Base-by-base conservation (phyloP, 805 yeast genomes). In the Ogataea thermomethanolica region DNA sequence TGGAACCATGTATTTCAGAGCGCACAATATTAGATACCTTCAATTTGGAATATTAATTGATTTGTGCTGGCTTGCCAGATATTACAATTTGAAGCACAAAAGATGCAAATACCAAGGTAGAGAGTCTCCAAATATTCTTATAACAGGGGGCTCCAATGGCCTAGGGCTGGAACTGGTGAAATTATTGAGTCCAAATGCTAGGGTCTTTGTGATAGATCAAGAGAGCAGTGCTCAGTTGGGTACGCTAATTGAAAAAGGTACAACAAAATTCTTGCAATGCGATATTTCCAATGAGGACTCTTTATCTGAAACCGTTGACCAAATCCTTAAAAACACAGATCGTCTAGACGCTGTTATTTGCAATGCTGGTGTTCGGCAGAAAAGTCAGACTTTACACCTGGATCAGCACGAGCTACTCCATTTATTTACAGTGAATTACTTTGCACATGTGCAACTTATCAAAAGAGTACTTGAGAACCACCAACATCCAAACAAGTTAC, bases 81-180 rank as follows among this genome's bases (percentile, higher is more conserved):
- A 42, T 11, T 34, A 39, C 21, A 56, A 55, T 23, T 31, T 29
- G 9, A 36, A 37, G 25, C 43, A 42, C 28, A 45, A 44, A 29
- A 22, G n/a, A 14, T 41, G 36, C 25, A 8, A 17, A n/a, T 28
- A 14, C 17, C 34, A 25, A 1, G 25, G 38, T 32, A 8, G 26
- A 44, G 29, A 26, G 34, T 6, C 23, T 4, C 37, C 31, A 8
- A 34, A 55, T 20, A 69, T 71, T 2, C 33, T 74, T 20, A 57
- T 74, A 5, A 74, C 80, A 0, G 82, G 82, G 0, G 81, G 79
- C 0, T 59, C 73, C 11, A 49, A 55, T 24, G 81, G 82, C 0
- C 55, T 76, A n/a, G 82, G 82, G 0, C 46, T 51, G 2, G 70
- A 65, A 33, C 50, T 73, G 4, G 70, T 65, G 3, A 48, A 49